Evolutionary conservation across 805 yeast species (phyloP).

Genomic region (Brettanomyces custersianus): DNA sequence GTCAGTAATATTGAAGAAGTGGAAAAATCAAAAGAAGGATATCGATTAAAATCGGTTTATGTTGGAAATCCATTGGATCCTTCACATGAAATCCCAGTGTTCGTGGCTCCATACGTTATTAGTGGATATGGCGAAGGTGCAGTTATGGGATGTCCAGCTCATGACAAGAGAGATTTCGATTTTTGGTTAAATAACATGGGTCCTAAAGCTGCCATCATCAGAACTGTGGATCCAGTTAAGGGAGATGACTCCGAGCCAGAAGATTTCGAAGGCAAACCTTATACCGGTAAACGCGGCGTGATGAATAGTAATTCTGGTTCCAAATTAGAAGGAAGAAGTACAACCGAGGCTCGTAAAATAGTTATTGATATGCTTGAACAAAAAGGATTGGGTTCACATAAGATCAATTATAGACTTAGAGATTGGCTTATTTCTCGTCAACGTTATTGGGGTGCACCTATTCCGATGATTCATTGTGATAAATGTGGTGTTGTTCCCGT

Average conservation of each 20-base stretch:
- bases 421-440: constrained; percentile 96
- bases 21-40: constrained; percentile 49
- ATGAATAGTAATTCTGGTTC: constrained; percentile 40
- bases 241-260: constrained; percentile 6
- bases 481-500: constrained; percentile 88
- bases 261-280: constrained; percentile 21
- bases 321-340: constrained; percentile 38
- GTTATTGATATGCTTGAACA: constrained; percentile 23
- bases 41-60: constrained; percentile 31
- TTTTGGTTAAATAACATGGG: constrained; percentile 70
- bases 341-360: constrained; percentile 40
- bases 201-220: constrained; percentile 25
- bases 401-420: constrained; percentile 56
- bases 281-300: constrained; percentile 33
- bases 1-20: constrained; percentile 29
- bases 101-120: constrained; percentile 84
- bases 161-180: constrained; percentile 73
- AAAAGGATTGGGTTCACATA: constrained; percentile 33
- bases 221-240: constrained; percentile 35
- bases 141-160: constrained; percentile 98
- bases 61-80: constrained; percentile 54
- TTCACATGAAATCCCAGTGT: constrained; percentile 52
- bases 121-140: constrained; percentile 84
- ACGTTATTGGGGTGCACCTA: constrained; percentile 98
- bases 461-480: constrained; percentile 85